phyloP scores from a whole-genome alignment of 331 rosid genomes.

The Malus hybrid region DNA sequence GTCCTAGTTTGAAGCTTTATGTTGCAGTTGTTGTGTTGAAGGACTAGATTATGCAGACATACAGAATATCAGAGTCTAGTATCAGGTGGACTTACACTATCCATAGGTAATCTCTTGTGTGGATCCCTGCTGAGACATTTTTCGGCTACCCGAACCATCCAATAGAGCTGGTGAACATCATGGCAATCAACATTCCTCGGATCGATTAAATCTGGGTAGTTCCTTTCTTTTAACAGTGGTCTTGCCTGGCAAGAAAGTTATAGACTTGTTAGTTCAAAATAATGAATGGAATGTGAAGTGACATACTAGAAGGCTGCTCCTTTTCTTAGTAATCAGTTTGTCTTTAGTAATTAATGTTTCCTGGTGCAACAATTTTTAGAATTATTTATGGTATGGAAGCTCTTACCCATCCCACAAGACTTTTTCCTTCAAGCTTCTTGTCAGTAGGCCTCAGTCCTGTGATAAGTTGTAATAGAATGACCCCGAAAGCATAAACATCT shows the following conservation, averaged over 20 bases:
- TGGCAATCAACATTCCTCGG: constrained; percentile 45
- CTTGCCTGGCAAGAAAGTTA: constrained; percentile 49
- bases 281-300: neutral
- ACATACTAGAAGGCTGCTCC: neutral
- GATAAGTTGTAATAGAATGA: constrained; percentile 68
- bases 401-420: constrained; percentile 86
- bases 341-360: neutral
- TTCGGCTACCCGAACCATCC: constrained; percentile 62
- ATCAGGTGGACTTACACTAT: constrained; percentile 27
- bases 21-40: neutral
- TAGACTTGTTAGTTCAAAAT: neutral
- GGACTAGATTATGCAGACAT: neutral
- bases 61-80: neutral
- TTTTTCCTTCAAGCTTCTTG: constrained; percentile 44
- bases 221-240: constrained; percentile 68
- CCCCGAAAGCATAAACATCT: constrained; percentile 85
- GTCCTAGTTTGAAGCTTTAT: neutral
- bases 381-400: neutral
- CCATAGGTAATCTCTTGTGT: constrained; percentile 48
- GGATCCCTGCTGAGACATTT: constrained; percentile 66
- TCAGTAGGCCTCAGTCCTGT: constrained; percentile 68
- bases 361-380: neutral
- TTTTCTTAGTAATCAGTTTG: neutral
- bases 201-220: constrained; percentile 64
- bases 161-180: constrained; percentile 64